Evolutionary conservation across 331 rosid species (phyloP), one percentile per base, ranked within the genome.

Genomic region (Spiraea crenata): DNA sequence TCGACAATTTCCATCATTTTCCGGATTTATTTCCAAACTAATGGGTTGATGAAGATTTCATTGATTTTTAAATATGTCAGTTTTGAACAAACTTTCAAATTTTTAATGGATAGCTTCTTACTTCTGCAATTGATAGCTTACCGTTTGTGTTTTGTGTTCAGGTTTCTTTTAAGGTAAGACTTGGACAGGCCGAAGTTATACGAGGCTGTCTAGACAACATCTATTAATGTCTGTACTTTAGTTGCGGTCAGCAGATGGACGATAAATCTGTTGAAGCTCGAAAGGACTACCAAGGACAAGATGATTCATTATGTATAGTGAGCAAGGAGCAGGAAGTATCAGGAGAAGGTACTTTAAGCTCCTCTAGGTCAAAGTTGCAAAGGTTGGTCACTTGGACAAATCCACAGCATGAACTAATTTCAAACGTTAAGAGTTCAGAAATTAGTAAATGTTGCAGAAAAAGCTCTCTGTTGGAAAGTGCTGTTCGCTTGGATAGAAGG

Each of bases 161-260:
- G 83, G 79, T 63, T 72, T 41, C 31, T 42, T 68, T 65, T 59
- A 16, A 20, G 52, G 57, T 61, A 52, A 70, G 62, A 67, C 76
- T 38, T 69, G 73, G 74, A 62, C 9, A 3, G 57, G 14, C 47
- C 38, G 69, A 55, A 52, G 68, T 40, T 59, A 38, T 56, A 15
- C 11, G 3, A 12, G 37, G 31, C 31, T 8, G 48, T 70, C 42
- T 52, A 40, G 31, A 25, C 31, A 25, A 25, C 31, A 25, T 25
- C 74, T 49, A 52, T 75, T 83, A 38, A 77, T 70, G 80, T 61
- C 8, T 81, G 63, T 45, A 39, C 70, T 65, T 71, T 74, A 51
- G 54, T 64, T 62, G 77, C 82, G 67, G 74, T 67, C 47, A 66
- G 82, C 83, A 73, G 85, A 89, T 91, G 98, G 93, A 84, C 54